Conservation (phyloP, 306 rosid species). For the Quercus bicolor region DNA sequence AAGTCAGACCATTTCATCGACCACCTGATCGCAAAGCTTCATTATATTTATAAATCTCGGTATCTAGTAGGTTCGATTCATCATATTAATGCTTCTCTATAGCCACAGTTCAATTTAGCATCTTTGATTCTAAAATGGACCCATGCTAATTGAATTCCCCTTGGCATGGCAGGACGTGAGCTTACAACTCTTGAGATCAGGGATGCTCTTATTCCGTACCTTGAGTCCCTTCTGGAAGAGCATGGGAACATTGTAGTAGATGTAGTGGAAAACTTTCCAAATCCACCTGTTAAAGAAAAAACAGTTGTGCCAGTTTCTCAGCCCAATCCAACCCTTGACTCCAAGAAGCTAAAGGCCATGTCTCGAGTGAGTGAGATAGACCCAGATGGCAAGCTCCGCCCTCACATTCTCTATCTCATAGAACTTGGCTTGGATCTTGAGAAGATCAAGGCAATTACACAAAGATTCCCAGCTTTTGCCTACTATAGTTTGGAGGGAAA, state of each 20-base stretch:
- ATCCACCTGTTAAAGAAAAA: slow-evolving; percentile 54
- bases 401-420: slow-evolving; percentile 70
- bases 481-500: slow-evolving; percentile 89
- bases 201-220: slow-evolving; percentile 71
- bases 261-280: slow-evolving; percentile 70
- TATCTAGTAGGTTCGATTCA: slow-evolving; percentile 88
- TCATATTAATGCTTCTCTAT: slow-evolving; percentile 23
- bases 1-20: slow-evolving; percentile 69
- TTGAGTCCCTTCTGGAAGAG: slow-evolving; percentile 72
- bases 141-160: slow-evolving; percentile 16
- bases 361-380: slow-evolving; percentile 64
- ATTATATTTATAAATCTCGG: slow-evolving; percentile 71
- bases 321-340: slow-evolving; percentile 30
- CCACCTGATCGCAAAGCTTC: slow-evolving; percentile 81
- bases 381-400: slow-evolving; percentile 65
- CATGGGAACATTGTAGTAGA: slow-evolving; percentile 49
- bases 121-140: slow-evolving; percentile 9
- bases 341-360: slow-evolving; percentile 61
- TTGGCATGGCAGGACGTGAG: slow-evolving; percentile 70
- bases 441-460: slow-evolving; percentile 57
- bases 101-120: neutral
- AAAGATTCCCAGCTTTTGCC: slow-evolving; percentile 69
- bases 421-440: slow-evolving; percentile 83
- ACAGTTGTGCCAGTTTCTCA: slow-evolving; percentile 23
- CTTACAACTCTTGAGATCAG: slow-evolving; percentile 92